Evolutionary conservation across 306 rosid species (phyloP).

Genomic region (Acacia crassicarpa): DNA sequence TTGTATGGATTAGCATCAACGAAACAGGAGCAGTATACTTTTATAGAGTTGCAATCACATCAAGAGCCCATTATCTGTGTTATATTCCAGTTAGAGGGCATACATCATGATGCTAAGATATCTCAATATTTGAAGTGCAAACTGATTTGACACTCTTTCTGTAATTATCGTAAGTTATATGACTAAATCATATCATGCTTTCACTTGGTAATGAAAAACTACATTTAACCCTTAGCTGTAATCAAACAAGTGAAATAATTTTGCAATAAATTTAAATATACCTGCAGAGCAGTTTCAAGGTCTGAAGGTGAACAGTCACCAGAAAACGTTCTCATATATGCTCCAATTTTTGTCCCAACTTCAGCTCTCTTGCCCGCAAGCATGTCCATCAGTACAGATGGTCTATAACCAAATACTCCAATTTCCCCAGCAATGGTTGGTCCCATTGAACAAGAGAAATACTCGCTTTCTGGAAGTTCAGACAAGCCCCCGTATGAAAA

Average conservation of each 20-base stretch:
- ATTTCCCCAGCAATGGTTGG: constrained; percentile 96
- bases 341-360: constrained; percentile 91
- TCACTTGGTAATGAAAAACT: constrained; percentile 9
- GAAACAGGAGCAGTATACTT: neutral
- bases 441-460: constrained; percentile 97
- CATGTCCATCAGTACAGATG: constrained; percentile 89
- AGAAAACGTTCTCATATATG: constrained; percentile 92
- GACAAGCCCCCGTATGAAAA: constrained; percentile 96
- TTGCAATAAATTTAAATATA: constrained; percentile 37
- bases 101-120: neutral
- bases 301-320: constrained; percentile 97
- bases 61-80: neutral
- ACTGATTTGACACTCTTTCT: neutral
- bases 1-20: neutral
- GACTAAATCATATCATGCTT: constrained; percentile 4
- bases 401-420: constrained; percentile 94
- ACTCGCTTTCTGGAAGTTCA: constrained; percentile 78
- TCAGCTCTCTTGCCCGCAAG: constrained; percentile 99
- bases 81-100: constrained; percentile 20
- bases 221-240: neutral
- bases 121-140: neutral
- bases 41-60: neutral
- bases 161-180: constrained; percentile 7
- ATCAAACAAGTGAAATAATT: neutral
- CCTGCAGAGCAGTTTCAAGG: constrained; percentile 99